Base-by-base conservation (phyloP, 1,284 basidiomycete species). In the Marasmius fiardii region DNA sequence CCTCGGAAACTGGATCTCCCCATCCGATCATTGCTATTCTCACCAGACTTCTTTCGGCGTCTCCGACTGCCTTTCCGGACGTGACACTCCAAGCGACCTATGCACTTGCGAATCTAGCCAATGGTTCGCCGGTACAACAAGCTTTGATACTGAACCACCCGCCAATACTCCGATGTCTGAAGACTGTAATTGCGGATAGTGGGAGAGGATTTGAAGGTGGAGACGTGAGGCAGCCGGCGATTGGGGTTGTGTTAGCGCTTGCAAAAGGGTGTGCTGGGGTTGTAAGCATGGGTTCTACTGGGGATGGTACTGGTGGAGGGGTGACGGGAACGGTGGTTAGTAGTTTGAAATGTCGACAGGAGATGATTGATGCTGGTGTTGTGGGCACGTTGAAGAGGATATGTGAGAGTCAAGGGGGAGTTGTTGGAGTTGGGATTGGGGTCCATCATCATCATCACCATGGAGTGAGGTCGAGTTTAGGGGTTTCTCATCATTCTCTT, bases 91-190 rank as follows among this genome's bases (percentile, higher is more conserved):
- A 88, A 79, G 80, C 83, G 0, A 76, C 83, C 0, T 80, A 74
- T 61, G 70, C 81, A 2, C 74, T 89, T 0, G 83, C 81, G 0
- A 89, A 90, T 66, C 71, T 91, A 20, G 74, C 82, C 21, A 90
- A 90, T 64, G 82, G 82, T 24, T 66, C 70, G 1, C 64, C 72
- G 0, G 65, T 71, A 20, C 75, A 79, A 44, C 81, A 82, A 55
- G 70, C 71, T 48, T 66, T 70, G 26, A 79, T 90, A 31, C 70
- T 86, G 20, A 64, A 71, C 0, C 74, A 83, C 58, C 70, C 77
- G 0, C 70, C 71, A 2, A 71, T 90, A 7, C 76, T 90, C 1
- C 61, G 66, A 12, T 73, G 79, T 1, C 70, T 89, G 0, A 79
- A 79, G n/a, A 60, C 66, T 5, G 82, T 81, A 48, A 75, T 90